These are phyloP conservation scores for Gautieria morchelliformis DNA, from an alignment of 768 basidiomycete genomes.

Conservation along the genomic window DNA sequence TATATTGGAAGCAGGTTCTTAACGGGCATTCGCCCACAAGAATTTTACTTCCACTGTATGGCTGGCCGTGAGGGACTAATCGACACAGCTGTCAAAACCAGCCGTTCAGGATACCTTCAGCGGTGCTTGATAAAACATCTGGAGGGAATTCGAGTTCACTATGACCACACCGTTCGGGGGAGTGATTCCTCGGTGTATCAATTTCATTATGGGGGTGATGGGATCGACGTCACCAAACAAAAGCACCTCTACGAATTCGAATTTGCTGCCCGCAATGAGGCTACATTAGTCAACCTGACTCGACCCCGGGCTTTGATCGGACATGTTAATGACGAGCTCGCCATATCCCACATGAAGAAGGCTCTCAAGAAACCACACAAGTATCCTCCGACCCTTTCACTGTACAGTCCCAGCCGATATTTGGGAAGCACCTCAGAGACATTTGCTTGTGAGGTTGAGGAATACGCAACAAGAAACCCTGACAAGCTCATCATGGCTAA, in stretches of 20 bases:
- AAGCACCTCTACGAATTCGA: slow-evolving; percentile 92
- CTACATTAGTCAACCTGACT: slow-evolving; percentile 66
- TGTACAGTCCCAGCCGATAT: slow-evolving; percentile 68
- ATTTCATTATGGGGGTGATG: slow-evolving; percentile 95
- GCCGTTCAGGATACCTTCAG: slow-evolving; percentile 95
- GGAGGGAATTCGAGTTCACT: slow-evolving; percentile 93
- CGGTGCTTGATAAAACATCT: slow-evolving; percentile 97
- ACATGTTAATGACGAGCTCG: slow-evolving; percentile 56
- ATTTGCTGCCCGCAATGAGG: slow-evolving; percentile 81
- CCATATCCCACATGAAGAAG: slow-evolving; percentile 79
- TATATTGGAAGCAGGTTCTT: slow-evolving; percentile 98
- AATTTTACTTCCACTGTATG: slow-evolving; percentile 99
- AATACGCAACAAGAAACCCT: slow-evolving; percentile 73
- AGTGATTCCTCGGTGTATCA: slow-evolving; percentile 91
- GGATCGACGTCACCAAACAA: slow-evolving; percentile 93
- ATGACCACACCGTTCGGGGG: slow-evolving; percentile 96
- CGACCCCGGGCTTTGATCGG: slow-evolving; percentile 49
- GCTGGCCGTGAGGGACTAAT: slow-evolving; percentile 98
- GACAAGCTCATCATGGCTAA: slow-evolving; percentile 30
- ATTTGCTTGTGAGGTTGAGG: slow-evolving; percentile 71
- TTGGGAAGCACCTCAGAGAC: slow-evolving; percentile 89
- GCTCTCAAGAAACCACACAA: slow-evolving; percentile 66
- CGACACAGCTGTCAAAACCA: slow-evolving; percentile 98
- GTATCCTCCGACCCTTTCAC: slow-evolving; percentile 62
- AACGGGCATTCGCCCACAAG: slow-evolving; percentile 95